Evolutionary conservation across 2,329 filamentous ascomycete genomes (phyloP), one percentile per base, ranked within the genome.

Genomic region (Fusarium fujikuroi): DNA sequence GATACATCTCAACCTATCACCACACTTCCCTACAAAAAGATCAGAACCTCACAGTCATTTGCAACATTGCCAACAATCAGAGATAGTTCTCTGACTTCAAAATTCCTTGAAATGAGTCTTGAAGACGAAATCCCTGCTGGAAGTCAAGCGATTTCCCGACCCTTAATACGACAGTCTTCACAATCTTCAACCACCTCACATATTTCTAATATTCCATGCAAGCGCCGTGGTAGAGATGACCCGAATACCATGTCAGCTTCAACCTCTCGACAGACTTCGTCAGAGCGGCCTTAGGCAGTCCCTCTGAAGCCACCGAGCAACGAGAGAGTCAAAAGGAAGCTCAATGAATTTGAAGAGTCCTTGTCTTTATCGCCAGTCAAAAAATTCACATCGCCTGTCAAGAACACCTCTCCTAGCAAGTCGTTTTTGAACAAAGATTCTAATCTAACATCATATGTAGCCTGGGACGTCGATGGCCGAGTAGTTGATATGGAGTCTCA

Each of bases 391-490:
- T 82, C 84, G 73, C 82, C 85, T 44, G 76, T 75, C 74, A 84
- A 85, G 77, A 80, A 81, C 73, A 80, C 79, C 65, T 87, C 84
- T 78, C 85, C 85, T 67, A 82, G 74, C 40, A 87, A 88, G 73
- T 75, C 80, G 3, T 95, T 88, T 85, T 85, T 95, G 78, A 92
- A 88, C 74, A 92, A 91, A 84, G 84, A 91, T 86, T 94, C 95
- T 91, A 92, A 93, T 87, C 84, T 88, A 74, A 87, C 85, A 76
- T 82, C 80, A 39, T 89, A 85, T 82, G 72, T 88, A 93, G 92
- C 89, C 78, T 95, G 92, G 88, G 94, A 98, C 80, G 90, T 95
- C 74, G 92, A 95, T 76, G 89, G 89, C 69, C 90, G 92, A 73
- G 88, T 98, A 75, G 91, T 91, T 71, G 88, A 91, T 67, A 92